Evolutionary conservation across 169 alveolate species (phyloP), one percentile per base, ranked within the genome.

Genomic region (Besnoitia besnoiti): DNA sequence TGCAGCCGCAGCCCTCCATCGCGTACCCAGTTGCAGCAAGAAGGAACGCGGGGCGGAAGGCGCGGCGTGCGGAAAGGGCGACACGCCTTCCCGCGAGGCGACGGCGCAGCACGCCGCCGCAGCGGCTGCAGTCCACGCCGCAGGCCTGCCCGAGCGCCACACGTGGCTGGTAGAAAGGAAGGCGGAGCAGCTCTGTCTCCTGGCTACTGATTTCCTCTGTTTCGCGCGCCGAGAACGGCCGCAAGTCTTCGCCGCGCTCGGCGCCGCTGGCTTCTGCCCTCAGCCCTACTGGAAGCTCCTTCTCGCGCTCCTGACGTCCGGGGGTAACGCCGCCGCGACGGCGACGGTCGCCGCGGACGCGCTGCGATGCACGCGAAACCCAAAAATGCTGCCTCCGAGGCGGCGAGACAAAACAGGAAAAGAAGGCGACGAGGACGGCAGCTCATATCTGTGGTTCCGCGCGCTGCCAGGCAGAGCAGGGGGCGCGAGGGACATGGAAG

Each of bases 241-340:
- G 42, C 14, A 67, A 3, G 42, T 14, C 46, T 35, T 33, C 44
- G 42, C 10, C n/a, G 12, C 67, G 12, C 67, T 55, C 67, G 12
- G 67, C 67, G 67, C 30, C n/a, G n/a, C n/a, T n/a, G 67, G 67
- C 67, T 55, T 55, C 67, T 55, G 33, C 5, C 67, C 67, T 5
- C n/a, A 30, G 42, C 10, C 80, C 12, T 67, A 67, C 80, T 67
- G 80, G 80, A 67, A 67, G 44, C 80, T 67, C n/a, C 80, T 67
- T 7, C 80, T 67, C 46, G 80, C 80, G 21, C 80, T 67, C 46
- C 7, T 30, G n/a, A 35, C 80, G 80, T 67, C 80, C 12, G 80
- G 80, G 42, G 80, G 80, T 0, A 67, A 37, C 42, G 39, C 80
- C 3, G 80, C 80, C 44, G 19, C 80, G 47, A 33, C 42, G 2